A percentile compares a stretch with the other conserved stretches of the same genome.
These are phyloP conservation scores for Fusarium liriodendri DNA, from an alignment of 2,329 filamentous ascomycete genomes.

Conservation along the genomic window DNA sequence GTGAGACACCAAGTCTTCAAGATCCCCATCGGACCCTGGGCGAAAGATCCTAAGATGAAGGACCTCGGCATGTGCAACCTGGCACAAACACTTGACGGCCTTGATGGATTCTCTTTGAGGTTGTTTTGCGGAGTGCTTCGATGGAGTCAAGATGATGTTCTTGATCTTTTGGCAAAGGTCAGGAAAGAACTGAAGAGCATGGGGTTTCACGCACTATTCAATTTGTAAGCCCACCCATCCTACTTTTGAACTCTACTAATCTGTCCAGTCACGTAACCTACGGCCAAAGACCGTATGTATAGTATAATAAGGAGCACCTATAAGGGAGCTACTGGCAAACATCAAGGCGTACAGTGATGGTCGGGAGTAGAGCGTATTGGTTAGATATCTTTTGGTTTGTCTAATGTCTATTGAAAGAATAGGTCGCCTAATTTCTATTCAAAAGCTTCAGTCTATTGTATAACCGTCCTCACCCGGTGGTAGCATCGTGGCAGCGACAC, in stretches of 20 bases:
- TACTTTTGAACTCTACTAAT: not conserved
- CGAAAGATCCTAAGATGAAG: constrained; percentile 39
- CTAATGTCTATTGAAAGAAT: not conserved
- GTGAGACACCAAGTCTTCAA: constrained; percentile 46
- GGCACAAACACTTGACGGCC: constrained; percentile 9
- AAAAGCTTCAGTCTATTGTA: not conserved
- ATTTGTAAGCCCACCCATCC: constrained; percentile 8
- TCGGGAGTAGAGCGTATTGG: not conserved
- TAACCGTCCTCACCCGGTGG: not conserved
- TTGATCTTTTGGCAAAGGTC: constrained; percentile 6
- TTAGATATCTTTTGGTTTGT: not conserved
- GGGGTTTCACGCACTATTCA: constrained; percentile 6
- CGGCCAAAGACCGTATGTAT: constrained; percentile 6
- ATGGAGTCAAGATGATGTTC: constrained; percentile 10
- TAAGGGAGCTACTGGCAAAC: not conserved
- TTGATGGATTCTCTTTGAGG: constrained; percentile 12
- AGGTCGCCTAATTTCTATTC: not conserved
- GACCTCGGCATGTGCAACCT: constrained; percentile 46
- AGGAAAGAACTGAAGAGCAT: constrained; percentile 8
- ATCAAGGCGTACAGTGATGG: not conserved
- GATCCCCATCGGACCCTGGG: constrained; percentile 51
- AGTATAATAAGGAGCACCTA: not conserved
- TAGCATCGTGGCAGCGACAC: not conserved
- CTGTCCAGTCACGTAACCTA: constrained; percentile 17
- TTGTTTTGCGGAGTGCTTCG: constrained; percentile 15